These are phyloP conservation scores for Aspergillus nanangensis DNA, from an alignment of 495 filamentous ascomycete genomes.

Conservation along the genomic window DNA sequence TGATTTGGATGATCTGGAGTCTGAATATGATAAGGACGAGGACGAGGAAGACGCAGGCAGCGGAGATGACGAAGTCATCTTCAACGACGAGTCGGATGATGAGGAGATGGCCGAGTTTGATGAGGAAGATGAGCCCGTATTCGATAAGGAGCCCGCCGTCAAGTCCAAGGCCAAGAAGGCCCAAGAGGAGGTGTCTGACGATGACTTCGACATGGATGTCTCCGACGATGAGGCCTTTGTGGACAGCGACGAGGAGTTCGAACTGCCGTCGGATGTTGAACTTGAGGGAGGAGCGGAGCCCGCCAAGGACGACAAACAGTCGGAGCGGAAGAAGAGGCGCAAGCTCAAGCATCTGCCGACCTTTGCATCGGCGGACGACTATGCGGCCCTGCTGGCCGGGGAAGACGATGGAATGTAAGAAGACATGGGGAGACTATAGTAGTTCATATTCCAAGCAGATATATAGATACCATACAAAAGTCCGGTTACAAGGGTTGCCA, in stretches of 20 bases:
- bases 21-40: conserved; percentile 44
- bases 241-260: conserved; percentile 53
- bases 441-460: conserved; percentile 3
- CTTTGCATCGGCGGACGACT: conserved; percentile 91
- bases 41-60: conserved; percentile 46
- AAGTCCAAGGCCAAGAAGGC: conserved; percentile 39
- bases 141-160: conserved; percentile 21
- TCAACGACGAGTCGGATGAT: conserved; percentile 41
- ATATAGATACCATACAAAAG: conserved; percentile 16
- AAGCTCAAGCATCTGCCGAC: conserved; percentile 85
- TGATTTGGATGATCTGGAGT: conserved; percentile 63
- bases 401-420: conserved; percentile 61
- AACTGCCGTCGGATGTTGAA: conserved; percentile 50
- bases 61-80: conserved; percentile 50
- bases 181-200: conserved; percentile 34
- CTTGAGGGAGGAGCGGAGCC: conserved; percentile 30
- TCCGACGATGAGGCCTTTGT: conserved; percentile 49
- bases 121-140: conserved; percentile 34
- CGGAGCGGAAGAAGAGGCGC: conserved; percentile 65
- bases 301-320: conserved; percentile 40
- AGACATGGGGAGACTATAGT: neutral
- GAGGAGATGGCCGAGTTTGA: conserved; percentile 46
- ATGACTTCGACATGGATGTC: conserved; percentile 43
- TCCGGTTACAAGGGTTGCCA: too few relatives aligned
- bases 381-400: conserved; percentile 75